A percentile compares a stretch with the other conserved stretches of the same genome.
phyloP scores from a whole-genome alignment of 1,139 yeast genomes.

The Kurtzmaniella quercitrusa region DNA sequence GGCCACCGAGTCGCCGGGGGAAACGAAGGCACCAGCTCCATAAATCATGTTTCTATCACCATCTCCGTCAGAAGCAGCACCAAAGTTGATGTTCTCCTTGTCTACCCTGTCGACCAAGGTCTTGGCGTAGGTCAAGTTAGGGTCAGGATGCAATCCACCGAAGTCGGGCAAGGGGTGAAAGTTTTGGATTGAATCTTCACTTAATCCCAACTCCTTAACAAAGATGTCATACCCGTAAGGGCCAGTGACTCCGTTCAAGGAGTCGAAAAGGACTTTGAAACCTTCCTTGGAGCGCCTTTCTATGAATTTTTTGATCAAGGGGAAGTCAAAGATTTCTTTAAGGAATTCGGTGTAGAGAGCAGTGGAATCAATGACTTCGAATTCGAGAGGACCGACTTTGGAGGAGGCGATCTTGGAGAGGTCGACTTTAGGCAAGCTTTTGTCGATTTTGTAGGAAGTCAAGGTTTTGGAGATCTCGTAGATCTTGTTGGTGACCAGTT shows the following conservation, averaged over 20 bases:
- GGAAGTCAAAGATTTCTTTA: constrained; percentile 86
- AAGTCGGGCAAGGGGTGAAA: constrained; percentile 79
- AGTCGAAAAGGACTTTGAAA: constrained; percentile 80
- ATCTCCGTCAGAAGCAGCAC: constrained; percentile 98
- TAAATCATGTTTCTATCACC: constrained; percentile 99
- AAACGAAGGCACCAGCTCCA: constrained; percentile 92
- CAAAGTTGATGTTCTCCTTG: constrained; percentile 74
- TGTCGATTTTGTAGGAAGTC: constrained; percentile 51
- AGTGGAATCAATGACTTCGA: constrained; percentile 83
- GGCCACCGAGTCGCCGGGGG: constrained; percentile 98
- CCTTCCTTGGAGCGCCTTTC: constrained; percentile 39
- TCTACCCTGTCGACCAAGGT: constrained; percentile 86
- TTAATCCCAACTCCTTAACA: constrained; percentile 77
- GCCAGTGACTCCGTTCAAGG: constrained; percentile 94
- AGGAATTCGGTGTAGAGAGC: constrained; percentile 72
- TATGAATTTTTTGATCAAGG: constrained; percentile 70
- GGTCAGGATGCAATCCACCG: constrained; percentile 98
- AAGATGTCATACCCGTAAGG: constrained; percentile 90
- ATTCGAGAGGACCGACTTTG: constrained; percentile 50
- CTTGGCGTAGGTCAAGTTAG: constrained; percentile 91
- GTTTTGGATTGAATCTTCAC: constrained; percentile 70
- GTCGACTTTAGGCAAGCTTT: constrained; percentile 58
- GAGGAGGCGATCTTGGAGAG: constrained; percentile 52
- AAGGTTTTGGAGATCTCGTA: constrained; percentile 64
- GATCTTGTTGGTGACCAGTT: constrained; percentile 83